Conservation (phyloP, 257 asterid genomes). For the Nicotiana paniculata region DNA sequence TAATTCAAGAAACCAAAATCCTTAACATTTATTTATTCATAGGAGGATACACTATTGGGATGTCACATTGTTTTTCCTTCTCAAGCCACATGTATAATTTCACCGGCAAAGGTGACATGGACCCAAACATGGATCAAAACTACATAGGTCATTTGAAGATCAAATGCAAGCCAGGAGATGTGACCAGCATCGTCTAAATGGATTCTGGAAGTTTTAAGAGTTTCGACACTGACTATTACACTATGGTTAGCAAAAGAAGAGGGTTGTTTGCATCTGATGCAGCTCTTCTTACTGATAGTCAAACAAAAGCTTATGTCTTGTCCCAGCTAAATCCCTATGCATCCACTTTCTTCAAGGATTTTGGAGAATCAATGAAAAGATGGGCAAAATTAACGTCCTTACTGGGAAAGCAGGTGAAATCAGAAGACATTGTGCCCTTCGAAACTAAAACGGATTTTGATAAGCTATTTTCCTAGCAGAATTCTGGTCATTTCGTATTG, state of each 20-base stretch:
- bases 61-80: neutral
- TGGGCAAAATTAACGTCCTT: conserved; percentile 33
- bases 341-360: conserved; percentile 33
- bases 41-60: neutral
- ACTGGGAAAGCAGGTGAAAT: conserved; percentile 31
- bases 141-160: conserved; percentile 12
- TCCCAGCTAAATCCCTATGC: conserved; percentile 10
- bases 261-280: conserved; percentile 36
- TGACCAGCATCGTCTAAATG: neutral
- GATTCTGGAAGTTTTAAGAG: conserved; percentile 32
- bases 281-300: conserved; percentile 25
- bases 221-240: conserved; percentile 23
- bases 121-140: conserved; percentile 23
- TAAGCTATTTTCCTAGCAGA: neutral
- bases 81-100: conserved; percentile 29
- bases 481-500: neutral
- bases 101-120: conserved; percentile 19
- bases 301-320: conserved; percentile 26
- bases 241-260: conserved; percentile 20
- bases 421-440: conserved; percentile 21
- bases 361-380: conserved; percentile 37
- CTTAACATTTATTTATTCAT: too few relatives aligned
- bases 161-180: neutral
- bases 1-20: too few relatives aligned
- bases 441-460: neutral